Conservation (phyloP, 2,329 filamentous ascomycete species). For the Colletotrichum salicis region DNA sequence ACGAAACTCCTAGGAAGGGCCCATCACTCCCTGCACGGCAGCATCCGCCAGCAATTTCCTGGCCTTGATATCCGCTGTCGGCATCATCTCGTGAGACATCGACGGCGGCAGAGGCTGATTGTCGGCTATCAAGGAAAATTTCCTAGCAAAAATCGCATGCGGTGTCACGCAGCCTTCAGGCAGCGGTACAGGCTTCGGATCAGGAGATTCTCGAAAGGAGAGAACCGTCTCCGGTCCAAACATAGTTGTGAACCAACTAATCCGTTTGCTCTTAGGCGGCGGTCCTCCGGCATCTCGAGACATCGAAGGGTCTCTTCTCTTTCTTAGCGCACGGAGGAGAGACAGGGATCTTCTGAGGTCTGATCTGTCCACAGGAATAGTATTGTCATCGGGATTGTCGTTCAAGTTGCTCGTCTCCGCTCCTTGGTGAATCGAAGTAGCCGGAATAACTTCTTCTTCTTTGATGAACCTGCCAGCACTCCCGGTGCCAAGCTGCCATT, state of each 20-base stretch:
- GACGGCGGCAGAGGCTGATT: slow-evolving; percentile 46
- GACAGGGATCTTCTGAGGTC: neutral
- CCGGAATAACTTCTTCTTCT: slow-evolving; percentile 44
- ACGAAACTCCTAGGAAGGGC: slow-evolving; percentile 46
- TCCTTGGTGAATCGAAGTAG: slow-evolving; percentile 19
- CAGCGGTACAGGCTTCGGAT: slow-evolving; percentile 41
- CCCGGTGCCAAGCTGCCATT: slow-evolving; percentile 47
- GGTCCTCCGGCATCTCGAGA: neutral
- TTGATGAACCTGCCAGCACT: slow-evolving; percentile 46
- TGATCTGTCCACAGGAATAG: neutral
- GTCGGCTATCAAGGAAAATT: slow-evolving; percentile 49
- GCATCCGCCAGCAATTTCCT: slow-evolving; percentile 47
- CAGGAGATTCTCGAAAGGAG: slow-evolving; percentile 15
- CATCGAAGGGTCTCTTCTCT: neutral
- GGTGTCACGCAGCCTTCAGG: slow-evolving; percentile 51
- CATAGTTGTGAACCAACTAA: slow-evolving; percentile 19
- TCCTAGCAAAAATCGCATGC: slow-evolving; percentile 57
- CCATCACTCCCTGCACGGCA: slow-evolving; percentile 41
- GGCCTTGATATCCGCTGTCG: slow-evolving; percentile 54
- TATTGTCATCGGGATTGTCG: neutral
- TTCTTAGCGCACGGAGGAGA: slow-evolving; percentile 3
- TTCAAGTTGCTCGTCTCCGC: slow-evolving; percentile 37
- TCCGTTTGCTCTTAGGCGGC: slow-evolving; percentile 5
- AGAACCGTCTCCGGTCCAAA: slow-evolving; percentile 28
- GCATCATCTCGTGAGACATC: slow-evolving; percentile 48